A percentile compares a stretch with the other conserved stretches of the same genome.
These are phyloP conservation scores for Zymoseptoria tritici DNA, from an alignment of 2,329 filamentous ascomycete species.

Conservation along the genomic window DNA sequence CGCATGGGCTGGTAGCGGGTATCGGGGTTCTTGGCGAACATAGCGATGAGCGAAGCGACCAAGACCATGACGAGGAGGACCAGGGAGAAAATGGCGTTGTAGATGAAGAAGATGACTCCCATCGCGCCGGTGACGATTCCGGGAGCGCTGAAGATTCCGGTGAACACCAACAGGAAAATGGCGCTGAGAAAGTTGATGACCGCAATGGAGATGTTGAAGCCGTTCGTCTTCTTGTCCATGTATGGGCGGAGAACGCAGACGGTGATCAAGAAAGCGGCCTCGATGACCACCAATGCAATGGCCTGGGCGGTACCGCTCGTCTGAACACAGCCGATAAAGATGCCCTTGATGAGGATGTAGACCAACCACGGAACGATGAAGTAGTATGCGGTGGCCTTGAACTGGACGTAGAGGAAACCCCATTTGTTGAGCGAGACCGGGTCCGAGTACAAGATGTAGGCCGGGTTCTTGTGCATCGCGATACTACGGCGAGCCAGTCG, in stretches of 20 bases:
- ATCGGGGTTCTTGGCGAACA: slow-evolving; percentile 89
- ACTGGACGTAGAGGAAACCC: slow-evolving; percentile 96
- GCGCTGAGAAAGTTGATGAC: slow-evolving; percentile 85
- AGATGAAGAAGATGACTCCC: slow-evolving; percentile 80
- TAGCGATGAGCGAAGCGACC: slow-evolving; percentile 66
- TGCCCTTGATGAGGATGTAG: slow-evolving; percentile 78
- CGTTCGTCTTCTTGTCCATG: slow-evolving; percentile 99
- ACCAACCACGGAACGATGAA: slow-evolving; percentile 74
- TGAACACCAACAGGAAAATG: slow-evolving; percentile 84
- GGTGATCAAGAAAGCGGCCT: slow-evolving; percentile 67
- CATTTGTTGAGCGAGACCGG: slow-evolving; percentile 93
- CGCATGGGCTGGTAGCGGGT: slow-evolving; percentile 94
- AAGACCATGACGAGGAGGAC: slow-evolving; percentile 78
- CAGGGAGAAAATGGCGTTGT: slow-evolving; percentile 76
- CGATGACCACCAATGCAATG: slow-evolving; percentile 73
- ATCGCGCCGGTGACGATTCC: slow-evolving; percentile 78
- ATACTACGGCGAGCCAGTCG: slow-evolving; percentile 82
- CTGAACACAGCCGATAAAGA: slow-evolving; percentile 82
- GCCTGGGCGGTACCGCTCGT: slow-evolving; percentile 64
- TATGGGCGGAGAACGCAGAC: slow-evolving; percentile 79
- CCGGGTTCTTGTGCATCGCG: slow-evolving; percentile 87
- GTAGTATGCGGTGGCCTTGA: slow-evolving; percentile 91
- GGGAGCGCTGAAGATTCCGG: slow-evolving; percentile 76
- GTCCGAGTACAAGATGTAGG: slow-evolving; percentile 94
- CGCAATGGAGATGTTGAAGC: slow-evolving; percentile 89